Base-by-base conservation (phyloP, 2,329 filamentous ascomycete genomes). In the Colletotrichum filicis region DNA sequence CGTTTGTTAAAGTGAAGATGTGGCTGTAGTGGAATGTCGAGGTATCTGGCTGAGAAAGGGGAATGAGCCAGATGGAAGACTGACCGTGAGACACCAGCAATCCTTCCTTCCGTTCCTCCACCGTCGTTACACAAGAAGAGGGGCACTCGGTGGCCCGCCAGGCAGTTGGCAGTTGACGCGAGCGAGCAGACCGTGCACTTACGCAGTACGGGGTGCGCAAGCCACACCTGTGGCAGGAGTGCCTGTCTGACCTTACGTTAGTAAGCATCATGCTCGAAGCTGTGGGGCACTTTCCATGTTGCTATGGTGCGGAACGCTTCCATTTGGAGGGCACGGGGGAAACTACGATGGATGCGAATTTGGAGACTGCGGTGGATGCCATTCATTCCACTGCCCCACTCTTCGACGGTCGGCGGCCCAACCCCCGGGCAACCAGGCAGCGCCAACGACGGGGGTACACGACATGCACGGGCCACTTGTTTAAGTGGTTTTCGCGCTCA, bases 401-500 rank as follows among this genome's bases (percentile, higher is more conserved):
- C 14, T 28, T 30, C 22, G 61, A 53, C 49, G 49, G 22, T 42
- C 35, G 57, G 32, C 66, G 24, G 59, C 61, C 67, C 71, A 73
- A 56, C 71, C 67, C 60, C 67, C 67, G 52, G 61, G 71, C 67
- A 71, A 73, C 71, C 66, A 73, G 70, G 55, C 65, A 71, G 65
- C 68, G 16, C 9, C 63, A 60, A 32, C 24, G 62, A 72, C 73
- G 30, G 52, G 68, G 68, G 42, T 73, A 71, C 74, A 74, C 74
- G 74, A 14, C 6, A 22, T 74, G 77, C 72, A 77, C 75, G 52
- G 77, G 55, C 74, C 75, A 61, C 16, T 5, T 26, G 22, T 58
- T 75, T 74, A 74, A 76, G 73, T 75, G 73, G 61, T 73, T 66
- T 63, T 72, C 74, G 71, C 71, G 64, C 56, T 66, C 42, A 64